A percentile compares a stretch with the other conserved stretches of the same genome.
Conservation (phyloP, 305 asterid species). For the Lippia alba region DNA sequence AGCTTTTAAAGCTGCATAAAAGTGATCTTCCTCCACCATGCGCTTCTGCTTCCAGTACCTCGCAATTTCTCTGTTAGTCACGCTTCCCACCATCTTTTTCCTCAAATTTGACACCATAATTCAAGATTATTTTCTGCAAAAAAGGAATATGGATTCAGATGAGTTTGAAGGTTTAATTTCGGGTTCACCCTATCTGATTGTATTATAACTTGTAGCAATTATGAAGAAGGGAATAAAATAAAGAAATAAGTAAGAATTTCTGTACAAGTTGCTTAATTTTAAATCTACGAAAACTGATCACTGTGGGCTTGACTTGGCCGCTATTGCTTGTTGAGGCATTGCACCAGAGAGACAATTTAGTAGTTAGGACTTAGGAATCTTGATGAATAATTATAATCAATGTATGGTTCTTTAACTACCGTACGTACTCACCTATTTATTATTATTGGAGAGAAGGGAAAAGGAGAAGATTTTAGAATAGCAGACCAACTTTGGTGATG, state of each 20-base stretch:
- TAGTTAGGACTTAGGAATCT: constrained; percentile 2
- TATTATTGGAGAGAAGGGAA: not conserved
- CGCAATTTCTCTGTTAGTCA: constrained; percentile 58
- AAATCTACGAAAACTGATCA: not conserved
- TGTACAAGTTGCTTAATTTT: not conserved
- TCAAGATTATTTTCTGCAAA: not conserved
- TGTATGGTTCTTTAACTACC: not conserved
- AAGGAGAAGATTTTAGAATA: not conserved
- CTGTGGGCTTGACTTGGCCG: constrained; percentile 1
- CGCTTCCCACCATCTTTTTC: constrained; percentile 31
- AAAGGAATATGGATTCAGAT: not conserved
- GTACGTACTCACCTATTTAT: not conserved
- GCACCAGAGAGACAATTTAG: not conserved
- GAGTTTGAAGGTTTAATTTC: not conserved
- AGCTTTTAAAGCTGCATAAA: constrained; percentile 59
- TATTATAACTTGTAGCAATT: not conserved
- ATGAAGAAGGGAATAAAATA: too few relatives aligned
- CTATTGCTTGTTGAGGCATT: constrained; percentile 11
- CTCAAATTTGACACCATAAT: not conserved
- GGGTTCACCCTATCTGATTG: not conserved
- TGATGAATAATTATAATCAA: not conserved
- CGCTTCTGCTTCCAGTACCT: constrained; percentile 55
- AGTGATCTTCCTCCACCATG: constrained; percentile 61
- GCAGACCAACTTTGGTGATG: not conserved
- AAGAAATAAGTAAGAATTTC: too few relatives aligned